Base-by-base conservation (phyloP, 148 eudicot genomes). In the Amaranthus cruentus region DNA sequence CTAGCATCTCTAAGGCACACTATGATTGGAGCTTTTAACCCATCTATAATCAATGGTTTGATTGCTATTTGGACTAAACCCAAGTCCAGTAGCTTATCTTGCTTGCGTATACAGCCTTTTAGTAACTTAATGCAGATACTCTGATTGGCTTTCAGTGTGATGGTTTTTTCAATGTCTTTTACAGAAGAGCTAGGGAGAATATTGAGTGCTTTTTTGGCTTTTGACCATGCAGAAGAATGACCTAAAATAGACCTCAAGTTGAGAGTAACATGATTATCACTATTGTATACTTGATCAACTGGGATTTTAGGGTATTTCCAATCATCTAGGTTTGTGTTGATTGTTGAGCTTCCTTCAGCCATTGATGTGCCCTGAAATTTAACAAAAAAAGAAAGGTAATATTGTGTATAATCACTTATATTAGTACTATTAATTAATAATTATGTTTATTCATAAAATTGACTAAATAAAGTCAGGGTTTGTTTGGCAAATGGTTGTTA, bases 271-370 rank as follows among this genome's bases (percentile, higher is more conserved):
- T 56, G 60, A 56, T 56, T 2, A 56, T 56, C n/a, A 3, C 18
- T 12, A 6, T 71, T 71, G 74, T 71, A 73, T 6, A 73, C 48
- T 8, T 64, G 47, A 4, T 46, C 4, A 21, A 73, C 62, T 11
- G 70, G 70, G 44, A 73, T 64, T 11, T 64, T 73, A 0, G 69
- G 76, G 18, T 44, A 66, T 12, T 74, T 65, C 77, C 77, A 74
- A 0, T 55, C 42, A 15, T 73, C 71, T 3, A 6, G 1, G 7
- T 47, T 21, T 12, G 6, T 15, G 15, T 6, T 46, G 43, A n/a
- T 9, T 47, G 4, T 43, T 42, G 43, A 57, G 65, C 53, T 58
- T 1, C 49, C 49, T n/a, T 42, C 50, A 6, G 65, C 53, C 50
- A 47, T 71, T 15, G 74, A 47, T 47, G 3, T 58, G 13, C 64